Evolutionary conservation across 345 rosid genomes (phyloP).

Genomic region (Linum tenue): DNA sequence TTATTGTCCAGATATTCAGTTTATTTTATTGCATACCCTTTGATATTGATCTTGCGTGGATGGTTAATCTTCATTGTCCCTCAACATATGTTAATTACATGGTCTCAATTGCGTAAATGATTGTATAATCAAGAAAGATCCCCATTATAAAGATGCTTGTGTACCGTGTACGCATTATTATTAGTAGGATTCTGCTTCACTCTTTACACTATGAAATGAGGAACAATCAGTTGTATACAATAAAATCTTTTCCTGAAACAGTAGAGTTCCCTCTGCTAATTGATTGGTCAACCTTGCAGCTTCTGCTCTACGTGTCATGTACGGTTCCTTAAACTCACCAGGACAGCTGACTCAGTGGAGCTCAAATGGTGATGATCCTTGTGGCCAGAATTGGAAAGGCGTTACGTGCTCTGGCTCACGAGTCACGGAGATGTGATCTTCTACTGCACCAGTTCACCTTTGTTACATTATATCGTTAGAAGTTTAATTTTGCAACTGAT

Average conservation of each 20-base stretch:
- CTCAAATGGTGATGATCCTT: constrained; percentile 65
- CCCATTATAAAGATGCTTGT: too few species aligned
- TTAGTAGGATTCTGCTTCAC: neutral
- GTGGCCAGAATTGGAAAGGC: constrained; percentile 90
- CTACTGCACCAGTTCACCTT: constrained; percentile 12
- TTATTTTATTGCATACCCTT: too few species aligned
- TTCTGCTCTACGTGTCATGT: constrained; percentile 58
- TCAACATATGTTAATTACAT: too few species aligned
- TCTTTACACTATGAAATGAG: neutral
- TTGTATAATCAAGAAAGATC: constrained; percentile 2
- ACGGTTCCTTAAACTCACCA: constrained; percentile 44
- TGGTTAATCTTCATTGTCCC: too few species aligned
- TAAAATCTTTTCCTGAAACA: neutral
- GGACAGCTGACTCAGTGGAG: constrained; percentile 64
- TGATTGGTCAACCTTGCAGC: constrained; percentile 38
- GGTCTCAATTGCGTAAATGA: neutral
- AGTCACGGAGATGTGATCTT: constrained; percentile 72
- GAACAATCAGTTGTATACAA: neutral
- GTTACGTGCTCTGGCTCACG: constrained; percentile 61
- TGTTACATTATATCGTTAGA: neutral
- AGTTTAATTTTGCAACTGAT: constrained; percentile 7
- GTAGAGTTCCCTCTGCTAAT: neutral
- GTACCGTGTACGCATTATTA: neutral
- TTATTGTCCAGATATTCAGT: too few species aligned
- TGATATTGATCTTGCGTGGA: too few species aligned